These are phyloP conservation scores for Sambucus nigra DNA, from an alignment of 129 eudicot species.

Conservation along the genomic window DNA sequence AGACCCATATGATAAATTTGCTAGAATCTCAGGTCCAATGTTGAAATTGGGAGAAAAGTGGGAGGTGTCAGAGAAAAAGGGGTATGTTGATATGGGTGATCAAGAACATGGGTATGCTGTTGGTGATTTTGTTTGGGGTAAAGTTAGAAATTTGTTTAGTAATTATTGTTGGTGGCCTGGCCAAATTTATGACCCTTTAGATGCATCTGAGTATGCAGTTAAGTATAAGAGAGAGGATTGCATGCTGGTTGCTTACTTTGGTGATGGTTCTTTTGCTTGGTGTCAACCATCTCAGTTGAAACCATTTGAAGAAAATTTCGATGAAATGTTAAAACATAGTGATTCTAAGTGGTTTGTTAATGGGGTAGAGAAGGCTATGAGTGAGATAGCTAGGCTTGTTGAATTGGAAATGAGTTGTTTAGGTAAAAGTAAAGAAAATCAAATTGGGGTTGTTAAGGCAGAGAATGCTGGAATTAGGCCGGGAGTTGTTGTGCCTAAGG, in stretches of 20 bases:
- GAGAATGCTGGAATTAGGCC: slow-evolving; percentile 37
- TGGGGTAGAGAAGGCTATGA: slow-evolving; percentile 30
- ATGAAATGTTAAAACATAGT: slow-evolving; percentile 47
- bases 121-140: slow-evolving; percentile 92
- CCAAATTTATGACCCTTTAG: slow-evolving; percentile 40
- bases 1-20: no score
- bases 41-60: no score
- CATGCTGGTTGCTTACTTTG: slow-evolving; percentile 70
- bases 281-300: slow-evolving; percentile 46
- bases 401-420: slow-evolving; percentile 28
- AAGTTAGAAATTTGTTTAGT: slow-evolving; percentile 54
- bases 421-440: slow-evolving; percentile 13
- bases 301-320: slow-evolving; percentile 47
- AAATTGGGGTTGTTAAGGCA: slow-evolving; percentile 30
- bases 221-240: slow-evolving; percentile 25
- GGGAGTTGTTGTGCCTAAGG: slow-evolving; percentile 28
- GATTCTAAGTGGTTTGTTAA: slow-evolving; percentile 35
- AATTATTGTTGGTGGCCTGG: slow-evolving; percentile 95
- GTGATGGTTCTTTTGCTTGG: slow-evolving; percentile 82
- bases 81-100: slow-evolving; percentile 9
- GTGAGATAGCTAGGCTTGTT: slow-evolving; percentile 26
- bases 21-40: no score
- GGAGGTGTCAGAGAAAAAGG: no score
- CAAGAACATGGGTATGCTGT: slow-evolving; percentile 31
- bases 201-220: slow-evolving; percentile 62